phyloP scores from a whole-genome alignment of 805 yeast species.

The Wilhelminamyces savonicus region DNA sequence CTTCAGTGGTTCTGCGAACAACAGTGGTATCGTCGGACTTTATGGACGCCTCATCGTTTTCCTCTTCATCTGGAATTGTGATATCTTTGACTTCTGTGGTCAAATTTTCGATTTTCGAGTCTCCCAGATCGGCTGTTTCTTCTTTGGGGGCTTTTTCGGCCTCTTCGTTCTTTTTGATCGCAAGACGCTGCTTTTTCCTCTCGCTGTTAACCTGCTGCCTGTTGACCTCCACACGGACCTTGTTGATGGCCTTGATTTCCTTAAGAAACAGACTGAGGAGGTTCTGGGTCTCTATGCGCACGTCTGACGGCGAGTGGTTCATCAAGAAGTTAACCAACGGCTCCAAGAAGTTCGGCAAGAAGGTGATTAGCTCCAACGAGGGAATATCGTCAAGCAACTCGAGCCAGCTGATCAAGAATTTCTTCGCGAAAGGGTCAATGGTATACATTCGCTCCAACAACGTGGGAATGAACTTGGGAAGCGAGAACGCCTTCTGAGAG shows the following conservation, averaged over 20 bases:
- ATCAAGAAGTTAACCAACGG: constrained; percentile 69
- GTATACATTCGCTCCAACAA: constrained; percentile 86
- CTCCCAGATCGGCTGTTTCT: constrained; percentile 8
- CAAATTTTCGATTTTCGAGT: neutral
- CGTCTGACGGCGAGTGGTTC: constrained; percentile 81
- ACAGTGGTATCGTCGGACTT: constrained; percentile 21
- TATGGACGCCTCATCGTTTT: constrained; percentile 11
- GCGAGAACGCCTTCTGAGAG: constrained; percentile 65
- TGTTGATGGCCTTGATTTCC: constrained; percentile 74
- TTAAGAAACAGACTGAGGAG: constrained; percentile 68
- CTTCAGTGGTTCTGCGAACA: constrained; percentile 8
- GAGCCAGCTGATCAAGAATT: constrained; percentile 90
- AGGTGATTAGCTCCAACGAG: constrained; percentile 79
- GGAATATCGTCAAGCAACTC: constrained; percentile 90
- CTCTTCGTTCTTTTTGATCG: neutral
- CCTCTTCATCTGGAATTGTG: neutral
- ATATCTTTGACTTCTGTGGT: constrained; percentile 1
- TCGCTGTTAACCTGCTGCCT: constrained; percentile 14
- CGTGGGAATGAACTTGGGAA: constrained; percentile 86
- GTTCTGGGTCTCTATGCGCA: constrained; percentile 76
- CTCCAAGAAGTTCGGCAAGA: constrained; percentile 82
- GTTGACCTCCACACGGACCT: constrained; percentile 52
- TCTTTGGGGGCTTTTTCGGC: constrained; percentile 2
- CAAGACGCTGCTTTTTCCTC: constrained; percentile 3
- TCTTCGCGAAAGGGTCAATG: constrained; percentile 86